These are phyloP conservation scores for Chaetomium strumarium DNA, from an alignment of 2,329 filamentous ascomycete species.

Conservation along the genomic window DNA sequence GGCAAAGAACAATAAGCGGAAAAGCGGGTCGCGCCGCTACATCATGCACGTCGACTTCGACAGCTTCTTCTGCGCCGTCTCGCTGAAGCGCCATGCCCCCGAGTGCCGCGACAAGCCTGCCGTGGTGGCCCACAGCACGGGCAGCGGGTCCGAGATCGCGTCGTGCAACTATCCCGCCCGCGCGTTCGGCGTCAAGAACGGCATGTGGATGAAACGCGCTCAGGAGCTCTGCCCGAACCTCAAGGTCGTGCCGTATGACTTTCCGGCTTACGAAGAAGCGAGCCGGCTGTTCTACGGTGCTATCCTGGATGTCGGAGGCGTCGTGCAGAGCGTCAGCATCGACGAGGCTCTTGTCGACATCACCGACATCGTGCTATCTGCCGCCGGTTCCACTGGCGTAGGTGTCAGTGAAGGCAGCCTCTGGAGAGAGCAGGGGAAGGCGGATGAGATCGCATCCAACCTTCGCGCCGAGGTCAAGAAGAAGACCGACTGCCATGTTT, in stretches of 20 bases:
- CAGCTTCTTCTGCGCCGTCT: slow-evolving; percentile 95
- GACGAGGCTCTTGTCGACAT: slow-evolving; percentile 91
- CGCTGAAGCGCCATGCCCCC: slow-evolving; percentile 70
- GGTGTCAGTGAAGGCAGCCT: slow-evolving; percentile 62
- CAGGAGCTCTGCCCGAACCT: slow-evolving; percentile 76
- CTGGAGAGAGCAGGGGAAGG: slow-evolving; percentile 72
- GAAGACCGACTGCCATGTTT: slow-evolving; percentile 79
- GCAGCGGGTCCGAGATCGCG: slow-evolving; percentile 86
- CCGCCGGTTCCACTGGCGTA: slow-evolving; percentile 59
- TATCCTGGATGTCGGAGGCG: slow-evolving; percentile 70
- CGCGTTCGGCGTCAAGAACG: slow-evolving; percentile 83
- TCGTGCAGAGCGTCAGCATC: slow-evolving; percentile 93
- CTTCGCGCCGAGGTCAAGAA: slow-evolving; percentile 66
- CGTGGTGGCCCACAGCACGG: slow-evolving; percentile 81
- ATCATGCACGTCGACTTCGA: slow-evolving; percentile 97
- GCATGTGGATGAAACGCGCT: slow-evolving; percentile 98
- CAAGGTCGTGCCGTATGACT: slow-evolving; percentile 91
- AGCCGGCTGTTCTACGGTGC: slow-evolving; percentile 83
- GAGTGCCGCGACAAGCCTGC: slow-evolving; percentile 72
- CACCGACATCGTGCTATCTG: slow-evolving; percentile 61
- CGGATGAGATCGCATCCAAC: slow-evolving; percentile 60
- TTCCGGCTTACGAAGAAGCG: slow-evolving; percentile 87
- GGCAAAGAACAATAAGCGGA: slow-evolving; percentile 42
- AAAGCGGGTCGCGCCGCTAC: slow-evolving; percentile 65
- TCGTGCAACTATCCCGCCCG: slow-evolving; percentile 95